A percentile compares a stretch with the other conserved stretches of the same genome.
These are phyloP conservation scores for Zelopaecilomyces penicillatus DNA, from an alignment of 2,329 filamentous ascomycete genomes.

Conservation along the genomic window DNA sequence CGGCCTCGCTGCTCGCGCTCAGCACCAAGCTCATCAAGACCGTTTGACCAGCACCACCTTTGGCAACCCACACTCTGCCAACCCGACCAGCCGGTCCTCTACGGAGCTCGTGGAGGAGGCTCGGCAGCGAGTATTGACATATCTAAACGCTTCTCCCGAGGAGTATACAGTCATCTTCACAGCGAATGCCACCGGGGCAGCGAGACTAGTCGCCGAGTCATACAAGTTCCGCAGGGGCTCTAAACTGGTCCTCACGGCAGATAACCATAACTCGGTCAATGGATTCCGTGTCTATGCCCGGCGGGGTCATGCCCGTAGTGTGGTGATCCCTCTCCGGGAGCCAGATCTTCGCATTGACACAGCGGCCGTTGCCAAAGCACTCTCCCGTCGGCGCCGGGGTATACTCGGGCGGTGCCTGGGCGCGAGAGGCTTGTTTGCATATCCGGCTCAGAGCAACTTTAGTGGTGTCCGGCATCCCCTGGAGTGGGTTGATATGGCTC, in stretches of 20 bases:
- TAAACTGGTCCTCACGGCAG: conserved; percentile 26
- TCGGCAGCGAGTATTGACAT: conserved; percentile 21
- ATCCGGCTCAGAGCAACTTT: conserved; percentile 39
- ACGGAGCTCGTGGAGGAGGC: conserved; percentile 25
- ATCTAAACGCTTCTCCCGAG: conserved; percentile 26
- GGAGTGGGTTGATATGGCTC: conserved; percentile 26
- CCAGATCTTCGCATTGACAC: conserved; percentile 22
- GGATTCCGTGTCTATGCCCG: conserved; percentile 29
- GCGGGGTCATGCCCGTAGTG: conserved; percentile 14
- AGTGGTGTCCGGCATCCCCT: conserved; percentile 34
- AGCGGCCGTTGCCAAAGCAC: conserved; percentile 13
- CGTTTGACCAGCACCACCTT: conserved; percentile 22
- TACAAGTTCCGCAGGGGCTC: conserved; percentile 23
- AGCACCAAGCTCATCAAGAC: conserved; percentile 22
- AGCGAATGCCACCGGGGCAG: conserved; percentile 30
- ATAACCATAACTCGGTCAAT: conserved; percentile 36
- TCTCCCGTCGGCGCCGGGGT: background rate
- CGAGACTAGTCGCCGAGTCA: conserved; percentile 30
- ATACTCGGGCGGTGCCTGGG: background rate
- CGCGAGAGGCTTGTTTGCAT: conserved; percentile 30
- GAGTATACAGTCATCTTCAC: conserved; percentile 35
- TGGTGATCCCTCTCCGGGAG: conserved; percentile 21
- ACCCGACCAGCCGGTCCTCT: conserved; percentile 27
- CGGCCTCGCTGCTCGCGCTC: conserved; percentile 25
- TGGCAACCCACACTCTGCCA: conserved; percentile 33